Evolutionary conservation across 2,329 filamentous ascomycete genomes (phyloP), one percentile per base, ranked within the genome.

Genomic region (Onygena corvina): DNA sequence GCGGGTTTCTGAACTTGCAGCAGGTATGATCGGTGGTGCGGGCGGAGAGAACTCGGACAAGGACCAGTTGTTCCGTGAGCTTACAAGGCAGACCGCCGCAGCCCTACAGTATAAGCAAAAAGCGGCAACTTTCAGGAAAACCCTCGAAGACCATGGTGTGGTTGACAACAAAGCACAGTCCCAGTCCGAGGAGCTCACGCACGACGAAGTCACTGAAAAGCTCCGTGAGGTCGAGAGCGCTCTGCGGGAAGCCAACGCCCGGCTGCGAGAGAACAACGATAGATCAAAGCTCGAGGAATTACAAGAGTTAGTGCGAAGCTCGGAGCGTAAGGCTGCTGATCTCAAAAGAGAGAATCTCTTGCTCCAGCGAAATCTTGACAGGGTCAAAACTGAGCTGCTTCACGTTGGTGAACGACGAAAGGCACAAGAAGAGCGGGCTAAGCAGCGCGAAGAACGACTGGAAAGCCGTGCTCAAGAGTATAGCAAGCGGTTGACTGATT

Each of bases 81-180:
- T 71, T 36, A 64, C 66, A 30, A 65, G 65, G 52, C 67, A 71
- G 54, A 71, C 69, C 3, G 62, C 67, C n/a, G 57, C 69, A 18
- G 67, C 67, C 4, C 54, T 71, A 46, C 63, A 68, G 46, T 69
- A 71, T 51, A 71, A 70, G 53, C 65, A 70, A 45, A 67, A 67
- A 48, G 67, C 64, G 9, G 61, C 60, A 23, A 58, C 57, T 23
- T 49, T 69, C 31, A 65, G 67, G 49, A 63, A 61, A 48, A 53
- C 59, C 5, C 59, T 70, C 18, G 65, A 69, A 51, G 57, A 58
- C 30, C 65, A 69, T 51, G 66, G 65, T 3, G 61, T 68, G n/a
- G 57, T 70, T 9, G 58, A 60, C 2, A 54, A 50, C 29, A 61
- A 60, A 18, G 56, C 55, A 11, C 59, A 60, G n/a, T 51, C 59